Evolutionary conservation across 768 basidiomycete genomes (phyloP).

Genomic region (Lentinula sp.): DNA sequence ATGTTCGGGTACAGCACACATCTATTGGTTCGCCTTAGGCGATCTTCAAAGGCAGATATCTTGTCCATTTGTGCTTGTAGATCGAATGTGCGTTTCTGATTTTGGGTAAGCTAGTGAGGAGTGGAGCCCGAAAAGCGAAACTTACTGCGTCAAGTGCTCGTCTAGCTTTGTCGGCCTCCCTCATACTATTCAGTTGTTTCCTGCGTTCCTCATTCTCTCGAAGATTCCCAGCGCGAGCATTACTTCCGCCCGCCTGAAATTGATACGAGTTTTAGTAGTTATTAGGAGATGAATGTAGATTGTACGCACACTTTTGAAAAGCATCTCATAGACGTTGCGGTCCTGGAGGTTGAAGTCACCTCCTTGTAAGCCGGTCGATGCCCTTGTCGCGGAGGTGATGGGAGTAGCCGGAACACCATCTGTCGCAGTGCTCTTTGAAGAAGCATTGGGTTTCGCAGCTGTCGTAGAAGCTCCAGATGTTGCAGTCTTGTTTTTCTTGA

Average conservation of each 20-base stretch:
- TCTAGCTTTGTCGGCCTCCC: constrained; percentile 60
- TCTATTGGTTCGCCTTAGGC: constrained; percentile 40
- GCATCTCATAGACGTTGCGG: constrained; percentile 51
- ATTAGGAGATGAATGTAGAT: not conserved
- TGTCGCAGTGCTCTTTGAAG: constrained; percentile 7
- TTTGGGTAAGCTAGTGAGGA: not conserved
- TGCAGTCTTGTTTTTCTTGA: constrained; percentile 56
- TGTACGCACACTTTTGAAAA: constrained; percentile 50
- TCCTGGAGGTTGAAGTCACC: constrained; percentile 63
- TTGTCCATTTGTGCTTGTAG: constrained; percentile 55
- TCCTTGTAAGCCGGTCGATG: constrained; percentile 36
- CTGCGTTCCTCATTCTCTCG: constrained; percentile 56
- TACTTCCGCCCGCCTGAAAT: constrained; percentile 33
- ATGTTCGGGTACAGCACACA: constrained; percentile 57
- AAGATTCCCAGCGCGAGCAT: constrained; percentile 39
- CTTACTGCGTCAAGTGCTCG: constrained; percentile 50
- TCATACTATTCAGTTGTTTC: constrained; percentile 61
- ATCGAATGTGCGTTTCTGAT: constrained; percentile 44
- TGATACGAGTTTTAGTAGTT: not conserved
- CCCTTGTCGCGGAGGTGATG: constrained; percentile 18
- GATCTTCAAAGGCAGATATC: constrained; percentile 58
- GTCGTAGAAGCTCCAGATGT: constrained; percentile 16
- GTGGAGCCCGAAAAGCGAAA: not conserved
- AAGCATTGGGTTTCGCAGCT: constrained; percentile 22
- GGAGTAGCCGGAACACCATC: constrained; percentile 13